Percentiles rank a stretch among this genome's conserved stretches.
Evolutionary conservation across 768 basidiomycete genomes (phyloP).

Genomic region (Baorangia bicolor): DNA sequence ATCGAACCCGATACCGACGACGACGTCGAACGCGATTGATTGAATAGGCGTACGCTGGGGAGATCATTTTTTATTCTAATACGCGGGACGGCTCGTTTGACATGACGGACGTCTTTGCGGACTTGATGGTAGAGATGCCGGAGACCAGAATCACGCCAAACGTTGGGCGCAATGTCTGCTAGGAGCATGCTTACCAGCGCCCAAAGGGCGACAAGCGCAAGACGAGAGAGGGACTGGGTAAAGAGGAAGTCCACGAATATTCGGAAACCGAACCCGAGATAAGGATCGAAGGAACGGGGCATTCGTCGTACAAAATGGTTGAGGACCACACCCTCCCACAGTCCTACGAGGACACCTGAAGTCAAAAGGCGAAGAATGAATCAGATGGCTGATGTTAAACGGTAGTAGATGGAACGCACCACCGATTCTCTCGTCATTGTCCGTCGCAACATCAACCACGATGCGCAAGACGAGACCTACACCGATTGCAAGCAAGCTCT

Average conservation of each 20-base stretch:
- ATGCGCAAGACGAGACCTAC: constrained; percentile 65
- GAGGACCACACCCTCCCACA: constrained; percentile 78
- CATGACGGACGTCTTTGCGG: constrained; percentile 33
- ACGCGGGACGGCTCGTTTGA: constrained; percentile 31
- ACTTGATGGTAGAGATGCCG: constrained; percentile 37
- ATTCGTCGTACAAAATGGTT: constrained; percentile 69
- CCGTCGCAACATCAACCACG: constrained; percentile 51
- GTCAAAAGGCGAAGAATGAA: constrained; percentile 18
- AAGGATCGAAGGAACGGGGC: constrained; percentile 66
- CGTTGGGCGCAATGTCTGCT: constrained; percentile 47
- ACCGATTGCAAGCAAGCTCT: constrained; percentile 66
- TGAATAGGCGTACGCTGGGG: constrained; percentile 30
- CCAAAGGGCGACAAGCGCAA: constrained; percentile 53
- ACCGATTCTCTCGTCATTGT: constrained; percentile 31
- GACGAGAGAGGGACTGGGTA: constrained; percentile 51
- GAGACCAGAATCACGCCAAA: constrained; percentile 46
- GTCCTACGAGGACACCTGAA: constrained; percentile 62
- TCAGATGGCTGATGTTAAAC: not conserved
- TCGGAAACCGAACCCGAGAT: constrained; percentile 64
- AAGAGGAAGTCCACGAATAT: constrained; percentile 70
- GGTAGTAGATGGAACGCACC: constrained; percentile 20
- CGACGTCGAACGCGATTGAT: constrained; percentile 15
- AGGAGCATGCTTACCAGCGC: constrained; percentile 51
- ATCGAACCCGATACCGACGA: constrained; percentile 21
- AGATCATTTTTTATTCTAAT: constrained; percentile 34